A percentile compares a stretch with the other conserved stretches of the same genome.
These are phyloP conservation scores for Herpetospermum pedunculosum DNA, from an alignment of 306 rosid species.

Conservation along the genomic window DNA sequence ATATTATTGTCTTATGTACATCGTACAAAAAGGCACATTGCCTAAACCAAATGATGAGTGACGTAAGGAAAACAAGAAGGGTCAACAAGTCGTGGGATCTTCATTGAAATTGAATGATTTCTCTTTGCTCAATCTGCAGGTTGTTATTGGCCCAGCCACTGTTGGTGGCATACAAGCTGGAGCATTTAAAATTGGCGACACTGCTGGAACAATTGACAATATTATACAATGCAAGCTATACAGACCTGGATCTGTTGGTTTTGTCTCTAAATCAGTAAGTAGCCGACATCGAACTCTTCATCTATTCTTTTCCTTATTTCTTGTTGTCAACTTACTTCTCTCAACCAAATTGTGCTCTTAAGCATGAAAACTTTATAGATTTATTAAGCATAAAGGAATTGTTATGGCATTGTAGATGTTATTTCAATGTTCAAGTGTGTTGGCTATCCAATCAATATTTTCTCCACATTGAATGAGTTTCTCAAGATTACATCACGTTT, in stretches of 20 bases:
- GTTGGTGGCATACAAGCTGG: conserved; percentile 99
- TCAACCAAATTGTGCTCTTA: not conserved
- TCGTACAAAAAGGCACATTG: not conserved
- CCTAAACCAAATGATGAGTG: not conserved
- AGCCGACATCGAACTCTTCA: conserved; percentile 6
- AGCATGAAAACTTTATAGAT: not conserved
- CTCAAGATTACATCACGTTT: not conserved
- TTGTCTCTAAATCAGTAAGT: conserved; percentile 98
- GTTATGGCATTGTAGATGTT: not conserved
- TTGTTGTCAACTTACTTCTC: not conserved
- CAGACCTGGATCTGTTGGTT: conserved; percentile 99
- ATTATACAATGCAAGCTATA: conserved; percentile 84
- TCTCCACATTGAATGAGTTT: not conserved
- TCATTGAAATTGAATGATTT: not conserved
- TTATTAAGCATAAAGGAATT: not conserved
- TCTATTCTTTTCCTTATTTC: not conserved
- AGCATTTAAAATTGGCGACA: conserved; percentile 98
- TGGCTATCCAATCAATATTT: not conserved
- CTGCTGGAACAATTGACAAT: conserved; percentile 97
- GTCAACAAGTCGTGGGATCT: not conserved
- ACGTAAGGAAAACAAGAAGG: not conserved
- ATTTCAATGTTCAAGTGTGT: not conserved
- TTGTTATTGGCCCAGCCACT: conserved; percentile 94
- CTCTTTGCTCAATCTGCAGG: conserved; percentile 29
- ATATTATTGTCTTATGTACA: not conserved